Evolutionary conservation across 345 rosid genomes (phyloP).

Genomic region (Eucalyptus caleyi): DNA sequence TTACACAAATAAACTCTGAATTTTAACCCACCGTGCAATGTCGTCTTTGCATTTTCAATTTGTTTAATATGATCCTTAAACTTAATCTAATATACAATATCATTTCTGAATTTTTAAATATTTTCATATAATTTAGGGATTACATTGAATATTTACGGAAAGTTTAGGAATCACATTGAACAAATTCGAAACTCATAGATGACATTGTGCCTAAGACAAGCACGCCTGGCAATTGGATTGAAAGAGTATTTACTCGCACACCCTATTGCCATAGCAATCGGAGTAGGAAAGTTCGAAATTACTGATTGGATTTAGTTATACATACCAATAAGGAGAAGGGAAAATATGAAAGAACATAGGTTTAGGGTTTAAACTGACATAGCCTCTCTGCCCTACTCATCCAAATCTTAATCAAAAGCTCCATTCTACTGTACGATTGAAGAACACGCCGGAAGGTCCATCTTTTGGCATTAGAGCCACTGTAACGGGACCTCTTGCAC

Average conservation of each 20-base stretch:
- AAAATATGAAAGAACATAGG: not conserved
- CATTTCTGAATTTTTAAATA: no score
- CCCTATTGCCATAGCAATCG: not conserved
- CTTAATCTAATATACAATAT: no score
- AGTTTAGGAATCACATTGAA: accelerated
- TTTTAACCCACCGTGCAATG: no score
- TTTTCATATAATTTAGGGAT: no score
- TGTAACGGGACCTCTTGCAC: not conserved
- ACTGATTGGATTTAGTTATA: not conserved
- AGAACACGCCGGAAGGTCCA: conserved; percentile 1
- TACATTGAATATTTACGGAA: no score
- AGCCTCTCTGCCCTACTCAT: not conserved
- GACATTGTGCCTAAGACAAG: not conserved
- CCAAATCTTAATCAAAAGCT: not conserved
- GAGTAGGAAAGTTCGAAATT: not conserved
- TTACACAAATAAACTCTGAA: no score
- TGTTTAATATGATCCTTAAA: no score
- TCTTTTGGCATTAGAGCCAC: conserved; percentile 1
- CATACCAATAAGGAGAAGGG: not conserved
- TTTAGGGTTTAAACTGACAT: not conserved
- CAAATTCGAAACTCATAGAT: no score
- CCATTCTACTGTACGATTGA: not conserved
- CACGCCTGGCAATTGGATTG: not conserved
- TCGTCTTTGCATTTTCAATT: no score
- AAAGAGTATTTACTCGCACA: not conserved